Evolutionary conservation across 345 rosid species (phyloP), one percentile per base, ranked within the genome.

Genomic region (Psidium friedrichsthalianum): DNA sequence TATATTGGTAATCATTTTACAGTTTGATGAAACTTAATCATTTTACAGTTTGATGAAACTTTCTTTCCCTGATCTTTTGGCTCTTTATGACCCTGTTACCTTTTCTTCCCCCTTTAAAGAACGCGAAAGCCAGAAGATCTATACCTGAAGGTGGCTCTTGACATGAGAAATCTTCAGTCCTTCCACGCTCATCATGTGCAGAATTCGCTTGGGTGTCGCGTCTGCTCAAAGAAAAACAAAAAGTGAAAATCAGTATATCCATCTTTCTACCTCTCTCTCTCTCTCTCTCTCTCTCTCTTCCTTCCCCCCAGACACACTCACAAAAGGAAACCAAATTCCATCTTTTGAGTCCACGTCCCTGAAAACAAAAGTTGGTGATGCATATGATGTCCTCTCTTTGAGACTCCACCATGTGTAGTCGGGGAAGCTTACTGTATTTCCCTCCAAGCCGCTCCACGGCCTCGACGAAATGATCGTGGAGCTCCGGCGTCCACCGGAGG

Each of bases 121-220:
- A 69, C 47, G 80, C 9, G 25, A 36, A 58, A 61, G 29, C 8
- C 42, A 82, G 32, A 74, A 8, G 53, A 47, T 47, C 2, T 82
- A 54, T 87, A 92, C 94, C 94, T 92, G 92, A 51, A 92, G 92
- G 89, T 92, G 94, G 87, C 94, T 92, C 86, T 92, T 92, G 84
- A 92, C 85, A 82, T 92, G 94, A 86, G 89, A 89, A 86, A 92
- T 90, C 61, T 58, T 85, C 84, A 92, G 90, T 81, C 90, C 92
- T 42, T 86, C 88, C 2, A 89, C 89, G 57, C 84, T 82, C 92
- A 92, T 92, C 88, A 74, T 82, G 90, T 88, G 91, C 84, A 92
- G 76, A 88, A 92, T 90, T 56, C 86, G 84, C 91, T 89, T 92
- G 1, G 94, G 94, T 8, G 94, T 88, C 32, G 94, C 94, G 47